phyloP scores from a whole-genome alignment of 2,329 filamentous ascomycete species.

The Hysterium pulicare region DNA sequence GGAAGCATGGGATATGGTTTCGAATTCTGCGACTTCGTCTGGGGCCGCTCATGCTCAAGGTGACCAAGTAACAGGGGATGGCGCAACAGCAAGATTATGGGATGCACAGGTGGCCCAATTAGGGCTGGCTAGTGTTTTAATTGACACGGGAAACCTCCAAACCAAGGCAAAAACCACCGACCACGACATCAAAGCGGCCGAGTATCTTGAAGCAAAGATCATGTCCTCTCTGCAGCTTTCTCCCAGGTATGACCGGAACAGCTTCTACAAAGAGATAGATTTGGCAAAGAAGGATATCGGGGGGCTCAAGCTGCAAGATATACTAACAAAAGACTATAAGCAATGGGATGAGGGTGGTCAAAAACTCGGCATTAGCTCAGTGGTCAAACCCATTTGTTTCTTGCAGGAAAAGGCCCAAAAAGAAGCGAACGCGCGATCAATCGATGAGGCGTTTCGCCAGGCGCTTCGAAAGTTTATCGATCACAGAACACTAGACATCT shows the following conservation, averaged over 20 bases:
- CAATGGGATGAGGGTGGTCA: constrained; percentile 59
- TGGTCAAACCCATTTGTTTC: constrained; percentile 62
- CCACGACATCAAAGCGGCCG: constrained; percentile 57
- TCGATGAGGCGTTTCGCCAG: constrained; percentile 44
- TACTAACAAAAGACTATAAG: constrained; percentile 82
- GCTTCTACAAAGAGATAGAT: constrained; percentile 59
- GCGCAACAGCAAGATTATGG: constrained; percentile 36
- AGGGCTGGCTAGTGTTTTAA: constrained; percentile 66
- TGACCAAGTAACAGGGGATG: constrained; percentile 29
- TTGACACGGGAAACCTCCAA: constrained; percentile 67
- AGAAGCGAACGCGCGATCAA: constrained; percentile 19
- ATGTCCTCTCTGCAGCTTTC: constrained; percentile 34
- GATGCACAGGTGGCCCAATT: constrained; percentile 64
- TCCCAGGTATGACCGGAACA: constrained; percentile 49
- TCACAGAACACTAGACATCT: constrained; percentile 61
- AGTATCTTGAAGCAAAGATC: constrained; percentile 58
- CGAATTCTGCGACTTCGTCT: constrained; percentile 41
- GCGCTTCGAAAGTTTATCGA: constrained; percentile 52
- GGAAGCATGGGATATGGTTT: constrained; percentile 54
- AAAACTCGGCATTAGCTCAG: constrained; percentile 64
- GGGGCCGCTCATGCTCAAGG: constrained; percentile 40
- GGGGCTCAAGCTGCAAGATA: constrained; percentile 58
- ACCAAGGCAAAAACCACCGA: constrained; percentile 60
- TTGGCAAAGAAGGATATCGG: constrained; percentile 67
- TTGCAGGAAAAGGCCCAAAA: constrained; percentile 54